Evolutionary conservation across 2,329 filamentous ascomycete species (phyloP).

Genomic region (Didymellaceae sp.): DNA sequence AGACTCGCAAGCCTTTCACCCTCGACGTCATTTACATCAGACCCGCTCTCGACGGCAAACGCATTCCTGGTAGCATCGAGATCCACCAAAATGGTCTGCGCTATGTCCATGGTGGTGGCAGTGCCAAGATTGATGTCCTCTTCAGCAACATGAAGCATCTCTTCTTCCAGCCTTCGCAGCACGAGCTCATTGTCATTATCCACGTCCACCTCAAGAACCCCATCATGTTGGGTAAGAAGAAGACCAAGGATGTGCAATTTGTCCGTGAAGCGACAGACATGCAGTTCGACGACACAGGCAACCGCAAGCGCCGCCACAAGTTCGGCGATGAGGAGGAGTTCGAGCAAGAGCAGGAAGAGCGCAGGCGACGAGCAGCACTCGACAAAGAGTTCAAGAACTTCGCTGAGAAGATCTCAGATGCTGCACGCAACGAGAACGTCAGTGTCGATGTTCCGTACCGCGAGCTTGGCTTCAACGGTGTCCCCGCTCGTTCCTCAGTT

Average conservation of each 20-base stretch:
- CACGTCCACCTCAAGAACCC: slow-evolving; percentile 98
- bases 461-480: slow-evolving; percentile 95
- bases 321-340: slow-evolving; percentile 99
- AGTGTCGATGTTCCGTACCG: slow-evolving; percentile 97
- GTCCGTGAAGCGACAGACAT: slow-evolving; percentile 98
- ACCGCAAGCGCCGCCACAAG: slow-evolving; percentile 94
- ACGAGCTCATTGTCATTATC: slow-evolving; percentile 96
- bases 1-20: slow-evolving; percentile 88
- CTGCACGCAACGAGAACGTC: slow-evolving; percentile 86
- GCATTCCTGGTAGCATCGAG: slow-evolving; percentile 92
- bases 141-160: slow-evolving; percentile 99
- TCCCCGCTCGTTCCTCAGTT: slow-evolving; percentile 94
- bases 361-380: slow-evolving; percentile 85
- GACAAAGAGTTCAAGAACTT: slow-evolving; percentile 97
- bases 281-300: slow-evolving; percentile 98
- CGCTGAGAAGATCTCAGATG: slow-evolving; percentile 96
- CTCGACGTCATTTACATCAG: slow-evolving; percentile 95
- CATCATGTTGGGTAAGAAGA: slow-evolving; percentile 98
- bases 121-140: slow-evolving; percentile 84
- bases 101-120: slow-evolving; percentile 80
- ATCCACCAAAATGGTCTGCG: slow-evolving; percentile 99
- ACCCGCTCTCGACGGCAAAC: slow-evolving; percentile 94
- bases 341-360: slow-evolving; percentile 96
- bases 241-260: slow-evolving; percentile 98
- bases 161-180: slow-evolving; percentile 97